These are phyloP conservation scores for Psilocybe sp. DNA, from an alignment of 768 basidiomycete species.

Conservation along the genomic window DNA sequence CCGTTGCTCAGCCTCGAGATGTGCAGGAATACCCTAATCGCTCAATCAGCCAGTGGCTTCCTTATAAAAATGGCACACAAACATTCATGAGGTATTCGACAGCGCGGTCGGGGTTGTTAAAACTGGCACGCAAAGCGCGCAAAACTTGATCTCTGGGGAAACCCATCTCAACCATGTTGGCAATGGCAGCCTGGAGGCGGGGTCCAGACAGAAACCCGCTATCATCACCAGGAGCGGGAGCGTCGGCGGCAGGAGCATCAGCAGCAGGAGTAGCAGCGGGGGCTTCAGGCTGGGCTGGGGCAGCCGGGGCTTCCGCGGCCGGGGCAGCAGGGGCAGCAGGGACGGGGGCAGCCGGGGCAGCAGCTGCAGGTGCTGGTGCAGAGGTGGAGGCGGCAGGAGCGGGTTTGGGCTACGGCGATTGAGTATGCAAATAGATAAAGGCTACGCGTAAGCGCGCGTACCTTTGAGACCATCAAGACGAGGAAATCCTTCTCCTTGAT, in stretches of 20 bases:
- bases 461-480: slow-evolving; percentile 99
- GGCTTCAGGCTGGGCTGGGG: slow-evolving; percentile 29
- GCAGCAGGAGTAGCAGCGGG: slow-evolving; percentile 33
- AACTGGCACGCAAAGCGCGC: slow-evolving; percentile 87
- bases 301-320: slow-evolving; percentile 23
- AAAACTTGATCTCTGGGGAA: slow-evolving; percentile 83
- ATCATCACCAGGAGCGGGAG: slow-evolving; percentile 39
- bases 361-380: slow-evolving; percentile 19
- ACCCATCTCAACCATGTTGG: slow-evolving; percentile 92
- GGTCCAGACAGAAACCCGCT: slow-evolving; percentile 74
- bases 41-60: slow-evolving; percentile 7
- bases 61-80: slow-evolving; percentile 18
- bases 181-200: slow-evolving; percentile 72
- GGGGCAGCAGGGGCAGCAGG: slow-evolving; percentile 21
- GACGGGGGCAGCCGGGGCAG: slow-evolving; percentile 18
- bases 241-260: slow-evolving; percentile 21
- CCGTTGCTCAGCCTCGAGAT: slow-evolving; percentile 53
- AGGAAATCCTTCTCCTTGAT: slow-evolving; percentile 99
- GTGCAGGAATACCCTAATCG: slow-evolving; percentile 75
- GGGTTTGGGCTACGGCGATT: slow-evolving; percentile 49
- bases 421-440: slow-evolving; percentile 1
- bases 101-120: slow-evolving; percentile 96
- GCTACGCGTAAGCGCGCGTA: slow-evolving; percentile 22
- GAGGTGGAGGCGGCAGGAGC: slow-evolving; percentile 31
- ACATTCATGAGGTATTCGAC: slow-evolving; percentile 98